Base-by-base conservation (phyloP, 768 basidiomycete genomes). In the Tylopilus plumbeoviolaceoides region DNA sequence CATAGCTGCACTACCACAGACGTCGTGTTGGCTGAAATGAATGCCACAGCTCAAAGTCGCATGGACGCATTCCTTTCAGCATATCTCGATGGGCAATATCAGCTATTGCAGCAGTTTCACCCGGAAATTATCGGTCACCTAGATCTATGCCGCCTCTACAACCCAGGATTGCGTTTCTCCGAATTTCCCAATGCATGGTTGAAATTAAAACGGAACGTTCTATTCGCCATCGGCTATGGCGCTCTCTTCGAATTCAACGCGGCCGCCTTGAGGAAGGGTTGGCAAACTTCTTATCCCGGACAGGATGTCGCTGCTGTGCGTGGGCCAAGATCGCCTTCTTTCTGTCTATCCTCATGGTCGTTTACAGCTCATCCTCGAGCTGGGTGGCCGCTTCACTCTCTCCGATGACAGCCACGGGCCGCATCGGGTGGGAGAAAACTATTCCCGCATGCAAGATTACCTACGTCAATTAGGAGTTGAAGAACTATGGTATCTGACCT, bases 361-460 rank as follows among this genome's bases (percentile, higher is more conserved):
- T 44, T 14, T 48, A 27, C 64, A 98, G 95, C 63, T 87, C 21
- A 89, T 98, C 51, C 59, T 82, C n/a, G 64, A 75, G 40, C 69
- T 76, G 44, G 81, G 78, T 10, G 97, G 95, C 3, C 81, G 82
- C 21, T 82, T 97, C 57, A 80, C 86, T 18, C 77, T 99, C 25
- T 98, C 95, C 6, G 97, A 98, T 66, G 97, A 98, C 71, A 95
- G 94, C 48, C 97, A 99, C 63, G 93, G 91, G 1, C 88, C 92
- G 2, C 81, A 83, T 28, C 83, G 83, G 9, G 93, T 98, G 49
- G 94, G 93, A 0, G 74, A 92, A 53, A 92, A 98, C 68, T 99
- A 98, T 61, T 63, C 72, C 50, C 75, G 78, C 18, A 69, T 88
- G 56, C 74, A 73, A 44, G 74, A 76, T 11, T 98, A 98, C 69